A percentile compares a stretch with the other conserved stretches of the same genome.
phyloP scores from a whole-genome alignment of 179 eudicot species.

The Actinidia arguta region DNA sequence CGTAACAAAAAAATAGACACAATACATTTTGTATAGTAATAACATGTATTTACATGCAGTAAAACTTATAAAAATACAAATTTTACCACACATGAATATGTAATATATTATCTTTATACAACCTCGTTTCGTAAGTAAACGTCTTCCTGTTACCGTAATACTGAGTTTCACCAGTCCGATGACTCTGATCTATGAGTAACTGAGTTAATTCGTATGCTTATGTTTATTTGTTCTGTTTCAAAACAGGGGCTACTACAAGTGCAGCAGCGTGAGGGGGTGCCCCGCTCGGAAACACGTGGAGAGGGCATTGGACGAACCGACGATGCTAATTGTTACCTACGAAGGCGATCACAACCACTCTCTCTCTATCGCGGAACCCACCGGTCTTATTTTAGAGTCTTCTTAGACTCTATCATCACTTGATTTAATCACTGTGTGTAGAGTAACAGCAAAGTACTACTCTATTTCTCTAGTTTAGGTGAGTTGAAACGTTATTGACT shows the following conservation, averaged over 20 bases:
- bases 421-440: not conserved
- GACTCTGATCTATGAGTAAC: no score
- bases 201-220: no score
- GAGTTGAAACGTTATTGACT: not conserved
- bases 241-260: slow-evolving; percentile 88
- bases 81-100: no score
- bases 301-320: slow-evolving; percentile 82
- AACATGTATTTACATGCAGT: not conserved
- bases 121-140: no score
- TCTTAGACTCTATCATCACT: slow-evolving; percentile 36
- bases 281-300: slow-evolving; percentile 93
- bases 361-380: slow-evolving; percentile 53
- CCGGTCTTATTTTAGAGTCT: slow-evolving; percentile 77
- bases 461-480: not conserved
- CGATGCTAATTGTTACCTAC: slow-evolving; percentile 81
- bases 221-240: not conserved
- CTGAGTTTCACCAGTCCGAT: no score
- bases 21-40: no score
- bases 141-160: no score
- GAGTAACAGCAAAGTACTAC: no score
- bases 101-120: no score
- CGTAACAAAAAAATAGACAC: no score
- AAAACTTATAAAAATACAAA: not conserved
- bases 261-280: slow-evolving; percentile 88
- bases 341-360: slow-evolving; percentile 96